phyloP scores from a whole-genome alignment of 148 eudicot genomes.

The Mesembryanthemum crystallinum region DNA sequence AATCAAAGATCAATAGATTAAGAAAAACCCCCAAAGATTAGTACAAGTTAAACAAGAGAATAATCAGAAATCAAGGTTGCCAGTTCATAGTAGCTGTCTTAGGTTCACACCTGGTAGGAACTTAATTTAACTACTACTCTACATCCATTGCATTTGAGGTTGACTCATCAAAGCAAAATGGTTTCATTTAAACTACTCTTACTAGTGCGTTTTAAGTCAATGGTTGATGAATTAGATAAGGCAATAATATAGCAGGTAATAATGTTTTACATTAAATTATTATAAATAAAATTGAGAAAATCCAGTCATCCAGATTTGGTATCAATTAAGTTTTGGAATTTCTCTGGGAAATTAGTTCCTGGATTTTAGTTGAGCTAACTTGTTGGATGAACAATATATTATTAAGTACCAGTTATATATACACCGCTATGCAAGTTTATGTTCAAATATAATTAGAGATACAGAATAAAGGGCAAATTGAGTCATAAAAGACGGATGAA shows the following conservation, averaged over 20 bases:
- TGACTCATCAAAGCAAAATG: background rate
- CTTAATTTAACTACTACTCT: background rate
- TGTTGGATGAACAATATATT: conserved; percentile 6
- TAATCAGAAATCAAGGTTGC: conserved; percentile 12
- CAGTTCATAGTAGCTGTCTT: conserved; percentile 1
- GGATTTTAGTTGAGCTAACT: conserved; percentile 13
- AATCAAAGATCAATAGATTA: background rate
- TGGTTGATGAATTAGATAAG: background rate
- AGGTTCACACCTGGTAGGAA: conserved; percentile 16
- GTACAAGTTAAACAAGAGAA: background rate
- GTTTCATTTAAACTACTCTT: background rate
- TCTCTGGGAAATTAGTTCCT: background rate
- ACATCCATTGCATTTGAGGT: background rate
- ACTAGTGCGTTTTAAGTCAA: conserved; percentile 4
- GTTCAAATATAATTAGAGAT: no score
- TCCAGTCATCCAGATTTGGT: background rate
- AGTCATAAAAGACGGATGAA: no score
- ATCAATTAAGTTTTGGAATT: background rate
- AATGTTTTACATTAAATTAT: background rate
- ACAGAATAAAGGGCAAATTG: no score
- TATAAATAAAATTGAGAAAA: background rate
- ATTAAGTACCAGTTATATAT: no score
- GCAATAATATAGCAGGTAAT: background rate
- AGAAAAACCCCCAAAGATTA: background rate
- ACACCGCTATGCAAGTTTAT: no score